Percentiles rank a stretch among this genome's conserved stretches.
These are phyloP conservation scores for Dicorynia guianensis DNA, from an alignment of 306 rosid genomes.

Conservation along the genomic window DNA sequence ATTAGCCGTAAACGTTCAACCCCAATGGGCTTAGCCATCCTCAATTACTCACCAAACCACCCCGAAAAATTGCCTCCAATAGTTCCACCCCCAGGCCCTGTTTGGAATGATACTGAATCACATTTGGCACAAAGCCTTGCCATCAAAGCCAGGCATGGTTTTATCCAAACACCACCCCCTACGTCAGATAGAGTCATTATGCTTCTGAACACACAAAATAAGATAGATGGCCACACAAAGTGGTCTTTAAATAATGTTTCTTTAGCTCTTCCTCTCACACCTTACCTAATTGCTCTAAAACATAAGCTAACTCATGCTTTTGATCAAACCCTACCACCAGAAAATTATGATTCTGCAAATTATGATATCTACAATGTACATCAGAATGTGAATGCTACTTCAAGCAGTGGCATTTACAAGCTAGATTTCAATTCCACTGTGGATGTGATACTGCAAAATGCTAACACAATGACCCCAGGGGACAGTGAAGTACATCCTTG, in stretches of 20 bases:
- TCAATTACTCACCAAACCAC: slow-evolving; percentile 37
- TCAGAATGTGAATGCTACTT: slow-evolving; percentile 25
- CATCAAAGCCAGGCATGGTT: slow-evolving; percentile 36
- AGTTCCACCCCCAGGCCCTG: slow-evolving; percentile 39
- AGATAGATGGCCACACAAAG: not conserved
- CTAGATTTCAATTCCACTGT: slow-evolving; percentile 34
- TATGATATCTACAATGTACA: slow-evolving; percentile 25
- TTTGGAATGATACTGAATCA: slow-evolving; percentile 29
- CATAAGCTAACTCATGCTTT: slow-evolving; percentile 10
- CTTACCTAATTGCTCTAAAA: slow-evolving; percentile 30
- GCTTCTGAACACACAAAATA: slow-evolving; percentile 44
- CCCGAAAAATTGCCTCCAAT: slow-evolving; percentile 34
- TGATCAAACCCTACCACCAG: slow-evolving; percentile 30
- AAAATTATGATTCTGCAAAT: slow-evolving; percentile 22
- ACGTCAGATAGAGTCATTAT: slow-evolving; percentile 34
- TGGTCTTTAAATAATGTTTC: slow-evolving; percentile 38
- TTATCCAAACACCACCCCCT: slow-evolving; percentile 11
- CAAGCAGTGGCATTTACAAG: slow-evolving; percentile 26
- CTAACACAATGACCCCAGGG: not conserved
- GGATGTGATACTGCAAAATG: slow-evolving; percentile 36
- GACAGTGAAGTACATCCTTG: slow-evolving; percentile 34
- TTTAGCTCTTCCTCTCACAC: slow-evolving; percentile 8
- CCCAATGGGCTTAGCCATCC: slow-evolving; percentile 37
- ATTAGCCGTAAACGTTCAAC: slow-evolving; percentile 32
- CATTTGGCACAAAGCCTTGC: slow-evolving; percentile 26